phyloP scores from a whole-genome alignment of 352 stramenopile species.

The Pythium myriotylum region DNA sequence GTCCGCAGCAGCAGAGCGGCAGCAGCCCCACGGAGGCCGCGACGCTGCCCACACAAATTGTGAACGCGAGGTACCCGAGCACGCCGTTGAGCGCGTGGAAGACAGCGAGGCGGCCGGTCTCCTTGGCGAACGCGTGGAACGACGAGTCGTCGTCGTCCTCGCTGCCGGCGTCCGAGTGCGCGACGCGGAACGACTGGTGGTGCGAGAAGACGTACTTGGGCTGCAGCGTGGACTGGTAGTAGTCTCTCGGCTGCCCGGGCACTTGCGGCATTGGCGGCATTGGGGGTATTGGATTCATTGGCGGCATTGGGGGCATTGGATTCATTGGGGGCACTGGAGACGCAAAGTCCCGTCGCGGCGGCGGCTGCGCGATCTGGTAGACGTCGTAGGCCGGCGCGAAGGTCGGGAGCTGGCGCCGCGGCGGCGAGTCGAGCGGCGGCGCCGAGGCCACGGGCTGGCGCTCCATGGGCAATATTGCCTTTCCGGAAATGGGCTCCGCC shows the following conservation, averaged over 20 bases:
- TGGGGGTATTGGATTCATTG: slow-evolving; percentile 10
- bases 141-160: slow-evolving; percentile 13
- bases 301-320: slow-evolving; percentile 6
- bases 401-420: background rate
- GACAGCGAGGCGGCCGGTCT: slow-evolving; percentile 19
- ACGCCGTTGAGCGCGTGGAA: slow-evolving; percentile 53
- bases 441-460: slow-evolving; percentile 14
- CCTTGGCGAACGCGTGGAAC: slow-evolving; percentile 39
- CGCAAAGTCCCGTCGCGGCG: background rate
- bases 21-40: slow-evolving; percentile 33
- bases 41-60: slow-evolving; percentile 17
- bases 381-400: too few relatives aligned
- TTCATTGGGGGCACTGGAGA: slow-evolving; percentile 1
- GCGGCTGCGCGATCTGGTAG: slow-evolving; percentile 8
- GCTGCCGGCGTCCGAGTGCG: background rate
- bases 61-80: slow-evolving; percentile 45
- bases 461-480: too few relatives aligned
- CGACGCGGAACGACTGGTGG: background rate
- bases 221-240: slow-evolving; percentile 2
- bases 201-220: background rate
- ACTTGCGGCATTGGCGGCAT: slow-evolving; percentile 9
- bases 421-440: slow-evolving; percentile 19
- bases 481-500: too few relatives aligned
- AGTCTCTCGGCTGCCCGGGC: slow-evolving; percentile 1
- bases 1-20: slow-evolving; percentile 56